phyloP scores from a whole-genome alignment of 192 early-diverging fungal species.

The Phlyctochytrium bullatum region DNA sequence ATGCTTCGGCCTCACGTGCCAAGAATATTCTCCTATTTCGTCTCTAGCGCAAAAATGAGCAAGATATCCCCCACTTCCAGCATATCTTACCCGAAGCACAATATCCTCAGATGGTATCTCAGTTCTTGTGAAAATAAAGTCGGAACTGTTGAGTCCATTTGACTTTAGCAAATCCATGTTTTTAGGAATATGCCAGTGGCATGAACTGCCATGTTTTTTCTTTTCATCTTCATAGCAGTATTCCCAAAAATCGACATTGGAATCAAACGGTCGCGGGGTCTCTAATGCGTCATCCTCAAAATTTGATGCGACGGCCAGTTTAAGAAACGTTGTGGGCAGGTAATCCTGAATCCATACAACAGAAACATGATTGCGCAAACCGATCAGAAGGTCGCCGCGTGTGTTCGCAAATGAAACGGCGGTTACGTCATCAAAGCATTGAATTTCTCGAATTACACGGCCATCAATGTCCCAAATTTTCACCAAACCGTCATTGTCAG shows the following conservation, averaged over 20 bases:
- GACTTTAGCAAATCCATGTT: neutral
- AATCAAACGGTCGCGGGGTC: conserved; percentile 33
- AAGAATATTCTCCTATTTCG: conserved; percentile 36
- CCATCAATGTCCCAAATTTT: conserved; percentile 34
- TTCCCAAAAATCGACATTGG: conserved; percentile 46
- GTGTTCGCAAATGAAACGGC: conserved; percentile 30
- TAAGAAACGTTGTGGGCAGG: conserved; percentile 16
- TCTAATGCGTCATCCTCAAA: conserved; percentile 39
- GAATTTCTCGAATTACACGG: conserved; percentile 28
- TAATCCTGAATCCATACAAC: conserved; percentile 34
- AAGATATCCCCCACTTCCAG: conserved; percentile 5
- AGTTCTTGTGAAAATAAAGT: neutral
- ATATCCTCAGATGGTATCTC: neutral
- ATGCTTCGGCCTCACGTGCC: conserved; percentile 25
- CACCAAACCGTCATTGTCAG: conserved; percentile 20
- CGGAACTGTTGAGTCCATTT: conserved; percentile 1
- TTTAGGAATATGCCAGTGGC: conserved; percentile 25
- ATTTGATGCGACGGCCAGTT: conserved; percentile 9
- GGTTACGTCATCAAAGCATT: conserved; percentile 25
- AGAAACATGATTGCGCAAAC: conserved; percentile 26
- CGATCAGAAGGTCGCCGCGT: conserved; percentile 36
- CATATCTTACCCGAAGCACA: neutral
- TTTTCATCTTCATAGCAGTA: conserved; percentile 34
- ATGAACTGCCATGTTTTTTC: conserved; percentile 1
- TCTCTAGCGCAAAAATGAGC: conserved; percentile 22